Evolutionary conservation across 2,329 filamentous ascomycete genomes (phyloP), one percentile per base, ranked within the genome.

Genomic region (Rhynchosporium agropyri): DNA sequence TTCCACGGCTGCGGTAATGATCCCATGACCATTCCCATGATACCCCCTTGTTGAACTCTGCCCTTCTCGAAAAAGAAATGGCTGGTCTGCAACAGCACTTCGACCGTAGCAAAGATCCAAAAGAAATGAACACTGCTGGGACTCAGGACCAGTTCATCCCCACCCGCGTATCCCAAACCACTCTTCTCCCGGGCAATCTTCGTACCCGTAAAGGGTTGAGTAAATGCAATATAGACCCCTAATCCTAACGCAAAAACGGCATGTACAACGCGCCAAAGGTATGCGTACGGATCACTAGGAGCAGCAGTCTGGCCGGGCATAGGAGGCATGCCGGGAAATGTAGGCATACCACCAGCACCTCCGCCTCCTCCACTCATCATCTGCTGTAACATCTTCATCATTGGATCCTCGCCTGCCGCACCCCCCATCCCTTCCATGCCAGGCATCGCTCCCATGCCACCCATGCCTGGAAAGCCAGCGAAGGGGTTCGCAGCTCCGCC

Each of bases 71-170:
- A 72, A 69, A 92, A 86, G 74, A 89, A 90, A 29, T 90, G 81
- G 36, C 84, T 87, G 1, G 86, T 89, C 67, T 94, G 84, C 66
- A 94, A 79, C 59, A 91, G 74, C 10, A 91, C 81, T 77, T 95
- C 90, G 38, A 85, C 87, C 0, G 90, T 91, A 5, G 89, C 88
- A 73, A 94, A 95, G n/a, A 90, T 82, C 79, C 87, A 91, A 76
- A 94, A 92, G 76, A 92, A 88, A 65, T 82, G 45, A 51, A 79
- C 79, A 46, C 79, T 73, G 40, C 76, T 73, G 61, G 74, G 73
- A 58, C 75, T 75, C 59, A 78, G 4, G 13, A 56, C 68, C 61
- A 73, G 65, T 43, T 68, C 65, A 55, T 65, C 63, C 60, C 63
- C 56, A 50, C 74, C 36, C 79, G 75, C 1, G 29, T 64, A 67